Conservation (phyloP, 257 asterid genomes). For the Primulina tabacum region DNA sequence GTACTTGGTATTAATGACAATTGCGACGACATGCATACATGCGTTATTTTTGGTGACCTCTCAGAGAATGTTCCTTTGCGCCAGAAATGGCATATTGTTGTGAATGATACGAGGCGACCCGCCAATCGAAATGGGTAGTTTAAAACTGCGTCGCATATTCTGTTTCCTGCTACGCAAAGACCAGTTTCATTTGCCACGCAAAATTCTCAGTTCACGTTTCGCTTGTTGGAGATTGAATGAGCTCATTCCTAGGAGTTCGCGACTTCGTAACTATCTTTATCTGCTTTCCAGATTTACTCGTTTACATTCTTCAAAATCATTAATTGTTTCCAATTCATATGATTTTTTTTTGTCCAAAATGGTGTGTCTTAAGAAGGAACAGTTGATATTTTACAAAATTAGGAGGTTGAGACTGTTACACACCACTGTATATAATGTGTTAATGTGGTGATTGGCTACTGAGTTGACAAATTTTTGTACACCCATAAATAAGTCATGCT, state of each 20-base stretch:
- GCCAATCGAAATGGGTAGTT: neutral
- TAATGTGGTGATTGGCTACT: no score
- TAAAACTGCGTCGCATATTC: neutral
- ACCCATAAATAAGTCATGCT: no score
- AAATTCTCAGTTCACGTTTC: neutral
- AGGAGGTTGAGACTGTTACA: neutral
- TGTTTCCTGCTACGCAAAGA: neutral
- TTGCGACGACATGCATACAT: no score
- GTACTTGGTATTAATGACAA: no score
- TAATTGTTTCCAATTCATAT: no score
- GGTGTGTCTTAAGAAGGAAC: neutral
- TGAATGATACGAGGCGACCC: no score
- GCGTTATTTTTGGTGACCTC: no score
- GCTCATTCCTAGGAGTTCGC: neutral
- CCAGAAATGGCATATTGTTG: no score
- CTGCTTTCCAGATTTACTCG: neutral
- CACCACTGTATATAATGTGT: no score
- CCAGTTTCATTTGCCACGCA: neutral
- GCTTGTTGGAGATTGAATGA: neutral
- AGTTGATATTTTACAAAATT: neutral
- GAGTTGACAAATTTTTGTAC: no score
- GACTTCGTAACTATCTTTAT: neutral
- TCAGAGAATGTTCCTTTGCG: no score
- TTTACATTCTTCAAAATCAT: neutral
- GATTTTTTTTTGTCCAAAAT: neutral